Evolutionary conservation across 148 eudicot genomes (phyloP), one percentile per base, ranked within the genome.

Genomic region (Rhododendron griersonianum): DNA sequence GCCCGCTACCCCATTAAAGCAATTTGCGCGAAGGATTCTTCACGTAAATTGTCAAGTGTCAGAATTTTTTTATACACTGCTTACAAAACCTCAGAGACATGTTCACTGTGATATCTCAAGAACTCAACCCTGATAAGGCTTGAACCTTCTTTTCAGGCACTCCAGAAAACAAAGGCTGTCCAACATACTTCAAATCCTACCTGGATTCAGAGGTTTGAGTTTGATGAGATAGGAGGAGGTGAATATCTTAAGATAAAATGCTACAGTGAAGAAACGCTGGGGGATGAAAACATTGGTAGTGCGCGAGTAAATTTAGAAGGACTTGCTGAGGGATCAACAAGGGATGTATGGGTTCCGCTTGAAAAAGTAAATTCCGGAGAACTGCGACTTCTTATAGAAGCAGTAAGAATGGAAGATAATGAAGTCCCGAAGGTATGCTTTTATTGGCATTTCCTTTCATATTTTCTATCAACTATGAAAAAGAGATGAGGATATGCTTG

Each of bases 261-360:
- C 89, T 89, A 85, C 37, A 90, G 81, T 71, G 99, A 97, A 89
- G 98, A 97, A 88, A 92, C 91, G 47, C 93, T 97, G 89, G 91
- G 89, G 41, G 99, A 97, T 85, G 99, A 97, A 80, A 91, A 90
- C 86, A 91, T 97, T 76, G 99, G 99, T 87, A 92, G 93, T 84
- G 98, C 99, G 45, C 90, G 94, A 30, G 95, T 97, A 45, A 95
- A 95, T 86, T 90, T 97, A 90, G 99, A 97, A 92, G 98, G 99
- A 84, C 91, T 97, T 57, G 88, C 90, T 41, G 98, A 93, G 85
- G 96, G 95, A 65, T 88, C 91, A 37, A 74, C 86, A 14, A 92
- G 96, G 86, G 98, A 95, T 81, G 94, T 92, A 6, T 92, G 91
- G 89, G 90, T 97, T 67, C 99, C 99, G 45, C 99, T 97, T 83